Percentiles rank a stretch among this genome's conserved stretches.
phyloP scores from a whole-genome alignment of 148 eudicot species.

The Heliosperma pusillum region DNA sequence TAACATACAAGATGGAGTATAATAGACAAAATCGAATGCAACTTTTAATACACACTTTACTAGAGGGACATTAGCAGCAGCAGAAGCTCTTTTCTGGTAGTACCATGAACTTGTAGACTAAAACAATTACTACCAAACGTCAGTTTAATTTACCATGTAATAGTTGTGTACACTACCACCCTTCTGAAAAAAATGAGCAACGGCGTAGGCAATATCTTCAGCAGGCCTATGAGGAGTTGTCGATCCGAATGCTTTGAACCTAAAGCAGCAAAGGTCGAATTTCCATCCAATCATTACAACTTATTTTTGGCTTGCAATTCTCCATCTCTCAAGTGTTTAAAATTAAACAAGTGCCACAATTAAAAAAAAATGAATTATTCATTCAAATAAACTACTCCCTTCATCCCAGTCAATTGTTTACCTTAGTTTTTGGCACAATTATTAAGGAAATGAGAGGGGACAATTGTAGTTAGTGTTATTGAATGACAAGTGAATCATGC shows the following conservation, averaged over 20 bases:
- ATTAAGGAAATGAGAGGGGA: too few species aligned
- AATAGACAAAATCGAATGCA: not conserved
- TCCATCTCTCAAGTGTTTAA: too few species aligned
- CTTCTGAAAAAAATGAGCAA: slow-evolving; percentile 95
- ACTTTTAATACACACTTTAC: too few species aligned
- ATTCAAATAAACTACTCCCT: not conserved
- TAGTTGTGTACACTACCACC: slow-evolving; percentile 96
- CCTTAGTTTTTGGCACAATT: too few species aligned
- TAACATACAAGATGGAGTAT: not conserved
- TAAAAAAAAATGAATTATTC: not conserved
- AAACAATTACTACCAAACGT: not conserved
- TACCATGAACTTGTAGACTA: not conserved
- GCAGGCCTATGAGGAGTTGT: slow-evolving; percentile 92
- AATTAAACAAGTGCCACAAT: not conserved
- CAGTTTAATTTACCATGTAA: slow-evolving; percentile 61
- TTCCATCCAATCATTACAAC: too few species aligned
- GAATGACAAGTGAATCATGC: too few species aligned
- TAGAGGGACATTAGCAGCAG: too few species aligned
- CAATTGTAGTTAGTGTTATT: too few species aligned
- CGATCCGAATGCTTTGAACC: slow-evolving; percentile 91
- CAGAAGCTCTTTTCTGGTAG: too few species aligned
- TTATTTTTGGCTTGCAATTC: not conserved
- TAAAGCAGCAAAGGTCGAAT: slow-evolving; percentile 22
- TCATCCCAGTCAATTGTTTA: too few species aligned
- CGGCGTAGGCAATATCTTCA: slow-evolving; percentile 89